Evolutionary conservation across 1,139 yeast species (phyloP), one percentile per base, ranked within the genome.

Genomic region (Suhomyces taliae): DNA sequence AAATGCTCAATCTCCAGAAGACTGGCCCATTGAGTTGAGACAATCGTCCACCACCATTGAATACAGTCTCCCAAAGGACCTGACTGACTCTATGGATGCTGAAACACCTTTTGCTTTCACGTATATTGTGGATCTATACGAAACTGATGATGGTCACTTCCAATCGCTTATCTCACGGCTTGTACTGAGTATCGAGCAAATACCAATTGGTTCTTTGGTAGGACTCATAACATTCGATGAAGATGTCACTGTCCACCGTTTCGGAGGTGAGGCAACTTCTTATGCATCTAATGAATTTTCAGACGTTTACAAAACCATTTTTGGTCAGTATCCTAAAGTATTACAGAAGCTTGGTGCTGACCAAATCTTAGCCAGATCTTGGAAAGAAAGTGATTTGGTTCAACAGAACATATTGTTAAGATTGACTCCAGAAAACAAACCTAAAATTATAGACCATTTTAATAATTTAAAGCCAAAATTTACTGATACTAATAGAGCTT

Each of bases 161-260:
- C 45, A 39, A 1, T 26, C 44, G 3, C 58, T 71, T 34, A 59
- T 59, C 8, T 34, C 44, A 1, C 43, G 53, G 0, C 46, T 73
- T 3, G 43, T 53, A 14, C 46, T 48, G 4, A 52, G 62, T 6
- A 49, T 72, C 6, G 52, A 53, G 2, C 36, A 19, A 1, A 43
- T 70, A 12, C 68, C 70, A 1, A 44, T 49, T 4, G 64, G 63
- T 6, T 39, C 64, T 3, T 40, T 53, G 15, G 52, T 73, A 1
- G 59, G 66, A 1, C 42, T 73, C 24, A 52, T 73, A 8, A 57
- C 75, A 0, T 72, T 61, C 51, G 66, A 65, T 37, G 67, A 65
- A 10, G 36, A 39, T 9, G 75, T 71, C 4, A 49, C 52, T 19
- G 50, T 70, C 3, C 72, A 67, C 49, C 53, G 56, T 49, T 53